Conservation (phyloP, 2,329 filamentous ascomycete genomes). For the Exophiala oligosperma region DNA sequence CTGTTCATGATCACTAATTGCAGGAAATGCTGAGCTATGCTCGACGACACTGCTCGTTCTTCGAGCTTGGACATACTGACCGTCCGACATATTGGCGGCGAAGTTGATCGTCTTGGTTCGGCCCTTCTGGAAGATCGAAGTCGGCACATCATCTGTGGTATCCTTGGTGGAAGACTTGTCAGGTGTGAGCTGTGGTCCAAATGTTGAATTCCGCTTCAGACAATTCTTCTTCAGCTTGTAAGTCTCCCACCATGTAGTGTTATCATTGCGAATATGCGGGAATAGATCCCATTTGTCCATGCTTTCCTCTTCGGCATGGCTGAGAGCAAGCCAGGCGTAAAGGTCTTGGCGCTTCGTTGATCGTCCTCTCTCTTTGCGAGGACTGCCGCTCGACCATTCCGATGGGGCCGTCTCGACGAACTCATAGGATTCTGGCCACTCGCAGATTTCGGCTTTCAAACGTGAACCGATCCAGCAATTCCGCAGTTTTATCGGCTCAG, state of each 20-base stretch:
- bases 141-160: not conserved
- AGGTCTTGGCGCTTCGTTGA: conserved; percentile 22
- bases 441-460: conserved; percentile 20
- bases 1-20: conserved; percentile 9
- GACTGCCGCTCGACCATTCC: conserved; percentile 3
- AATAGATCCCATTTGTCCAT: conserved; percentile 27
- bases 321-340: conserved; percentile 25
- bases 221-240: conserved; percentile 17
- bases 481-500: conserved; percentile 4
- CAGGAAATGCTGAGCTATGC: conserved; percentile 15
- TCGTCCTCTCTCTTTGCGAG: not conserved
- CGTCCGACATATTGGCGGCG: not conserved
- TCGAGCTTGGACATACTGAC: not conserved
- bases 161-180: not conserved
- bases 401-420: not conserved
- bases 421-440: conserved; percentile 23
- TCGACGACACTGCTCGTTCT: not conserved
- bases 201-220: conserved; percentile 6
- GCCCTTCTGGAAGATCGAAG: not conserved
- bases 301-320: conserved; percentile 17
- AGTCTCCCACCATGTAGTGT: conserved; percentile 16
- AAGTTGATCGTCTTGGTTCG: conserved; percentile 1
- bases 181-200: conserved; percentile 13
- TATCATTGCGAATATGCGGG: conserved; percentile 17
- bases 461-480: conserved; percentile 21